Base-by-base conservation (phyloP, 768 basidiomycete genomes). In the Cystobasidium ongulense region DNA sequence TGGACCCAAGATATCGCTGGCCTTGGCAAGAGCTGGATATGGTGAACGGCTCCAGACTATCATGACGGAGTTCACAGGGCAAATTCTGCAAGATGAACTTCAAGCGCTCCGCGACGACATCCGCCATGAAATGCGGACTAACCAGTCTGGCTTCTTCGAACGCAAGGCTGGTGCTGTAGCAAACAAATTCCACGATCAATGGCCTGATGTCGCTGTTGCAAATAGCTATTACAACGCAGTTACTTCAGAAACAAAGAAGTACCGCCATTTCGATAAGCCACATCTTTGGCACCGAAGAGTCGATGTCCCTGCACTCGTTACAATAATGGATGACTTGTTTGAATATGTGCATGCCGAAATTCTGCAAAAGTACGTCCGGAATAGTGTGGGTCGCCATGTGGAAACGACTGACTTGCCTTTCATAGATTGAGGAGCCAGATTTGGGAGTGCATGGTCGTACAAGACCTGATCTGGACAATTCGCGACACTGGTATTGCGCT, bases 341-440 rank as follows among this genome's bases (percentile, higher is more conserved):
- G 68, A 71, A 29, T 71, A 17, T 39, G n/a, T 36, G 27, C 52
- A 71, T 29, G 33, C 35, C 7, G 68, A 71, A 25, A 71, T 71
- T 11, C 25, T 71, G 54, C 68, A 71, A 53, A 71, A 54, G 68
- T 71, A 21, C 15, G 68, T 70, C 52, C 43, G 15, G n/a, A 35
- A 21, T 13, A 33, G 10, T 50, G 11, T 7, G 65, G 11, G 11
- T n/a, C 13, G 21, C 13, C n/a, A 59, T 52, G n/a, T n/a, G n/a
- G n/a, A n/a, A n/a, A n/a, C n/a, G n/a, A n/a, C n/a, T n/a, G n/a
- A n/a, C n/a, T n/a, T n/a, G n/a, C n/a, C 41, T 57, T 15, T 15
- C 18, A 15, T n/a, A 71, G 68, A 35, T 35, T 71, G 29, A 46
- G 68, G 8, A 57, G 29, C 11, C 52, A 38, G 13, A 39, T 71